phyloP scores from a whole-genome alignment of 1,139 yeast species.

The Yamadazyma mexicana region DNA sequence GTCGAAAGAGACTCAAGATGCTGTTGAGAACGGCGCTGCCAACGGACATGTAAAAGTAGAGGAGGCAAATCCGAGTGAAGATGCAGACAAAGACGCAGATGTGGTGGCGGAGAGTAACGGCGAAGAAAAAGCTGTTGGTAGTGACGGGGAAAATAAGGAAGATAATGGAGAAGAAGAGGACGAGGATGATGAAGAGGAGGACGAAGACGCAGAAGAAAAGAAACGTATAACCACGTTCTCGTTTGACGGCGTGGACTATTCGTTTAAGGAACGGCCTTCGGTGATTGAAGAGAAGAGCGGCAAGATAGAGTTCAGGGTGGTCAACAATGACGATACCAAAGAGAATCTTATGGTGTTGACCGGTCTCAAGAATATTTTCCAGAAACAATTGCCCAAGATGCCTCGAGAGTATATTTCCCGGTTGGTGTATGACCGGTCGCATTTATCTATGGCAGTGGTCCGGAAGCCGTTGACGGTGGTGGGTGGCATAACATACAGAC shows the following conservation, averaged over 20 bases:
- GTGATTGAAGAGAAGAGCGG: slow-evolving; percentile 92
- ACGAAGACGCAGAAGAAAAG: slow-evolving; percentile 48
- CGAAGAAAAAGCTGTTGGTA: slow-evolving; percentile 15
- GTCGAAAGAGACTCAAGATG: too few relatives aligned
- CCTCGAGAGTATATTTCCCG: slow-evolving; percentile 96
- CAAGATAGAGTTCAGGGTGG: slow-evolving; percentile 90
- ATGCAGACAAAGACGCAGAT: slow-evolving; percentile 5
- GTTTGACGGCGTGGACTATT: slow-evolving; percentile 76
- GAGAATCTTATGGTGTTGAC: slow-evolving; percentile 91
- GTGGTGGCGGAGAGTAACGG: slow-evolving; percentile 9
- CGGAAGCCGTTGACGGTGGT: slow-evolving; percentile 92
- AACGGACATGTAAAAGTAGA: not conserved
- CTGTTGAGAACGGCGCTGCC: slow-evolving; percentile 9
- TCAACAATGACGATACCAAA: slow-evolving; percentile 85
- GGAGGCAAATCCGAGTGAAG: slow-evolving; percentile 3
- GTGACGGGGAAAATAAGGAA: slow-evolving; percentile 17
- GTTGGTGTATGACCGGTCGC: slow-evolving; percentile 90
- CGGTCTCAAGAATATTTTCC: slow-evolving; percentile 93
- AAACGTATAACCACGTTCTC: slow-evolving; percentile 50
- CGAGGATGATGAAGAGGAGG: slow-evolving; percentile 31
- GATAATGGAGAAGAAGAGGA: slow-evolving; percentile 19
- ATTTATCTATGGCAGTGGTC: slow-evolving; percentile 93
- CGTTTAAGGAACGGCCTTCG: slow-evolving; percentile 89
- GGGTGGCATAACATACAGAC: slow-evolving; percentile 96
- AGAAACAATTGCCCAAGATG: slow-evolving; percentile 97